These are phyloP conservation scores for Coemansia sp. DNA, from an alignment of 192 early-diverging fungal genomes.

Conservation along the genomic window DNA sequence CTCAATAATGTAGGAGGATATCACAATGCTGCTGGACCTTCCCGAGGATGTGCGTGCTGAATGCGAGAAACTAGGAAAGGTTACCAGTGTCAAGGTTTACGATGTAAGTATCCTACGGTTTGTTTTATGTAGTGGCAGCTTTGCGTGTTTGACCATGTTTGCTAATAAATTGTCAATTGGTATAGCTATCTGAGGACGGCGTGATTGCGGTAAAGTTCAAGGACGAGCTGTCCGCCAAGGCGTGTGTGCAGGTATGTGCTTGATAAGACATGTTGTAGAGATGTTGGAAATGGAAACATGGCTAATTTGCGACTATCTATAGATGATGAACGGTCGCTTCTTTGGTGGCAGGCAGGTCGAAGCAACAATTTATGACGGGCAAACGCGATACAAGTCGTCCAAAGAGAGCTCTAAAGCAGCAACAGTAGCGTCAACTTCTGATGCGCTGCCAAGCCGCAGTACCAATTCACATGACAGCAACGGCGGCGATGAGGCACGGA, in stretches of 20 bases:
- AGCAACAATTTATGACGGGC: constrained; percentile 84
- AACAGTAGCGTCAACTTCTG: background rate
- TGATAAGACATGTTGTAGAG: background rate
- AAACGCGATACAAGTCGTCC: constrained; percentile 69
- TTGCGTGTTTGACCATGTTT: background rate
- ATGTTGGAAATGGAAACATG: background rate
- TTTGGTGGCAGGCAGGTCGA: constrained; percentile 83
- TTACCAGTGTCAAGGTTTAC: constrained; percentile 91
- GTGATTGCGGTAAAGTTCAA: constrained; percentile 88
- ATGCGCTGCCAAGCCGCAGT: no score
- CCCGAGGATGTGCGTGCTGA: constrained; percentile 92
- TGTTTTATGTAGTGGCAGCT: background rate
- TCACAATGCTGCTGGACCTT: constrained; percentile 83
- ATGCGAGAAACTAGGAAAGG: constrained; percentile 89
- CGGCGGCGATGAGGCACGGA: constrained; percentile 72
- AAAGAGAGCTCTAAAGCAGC: background rate
- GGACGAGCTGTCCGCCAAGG: constrained; percentile 70
- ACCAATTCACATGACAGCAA: no score
- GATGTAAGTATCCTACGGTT: constrained; percentile 66
- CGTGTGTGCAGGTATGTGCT: constrained; percentile 79
- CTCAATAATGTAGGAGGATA: constrained; percentile 65
- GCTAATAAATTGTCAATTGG: no score
- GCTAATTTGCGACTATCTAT: background rate
- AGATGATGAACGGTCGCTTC: constrained; percentile 90
- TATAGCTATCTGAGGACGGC: constrained; percentile 73